phyloP scores from a whole-genome alignment of 1,139 yeast genomes.

The Meyerozyma elateridarum region DNA sequence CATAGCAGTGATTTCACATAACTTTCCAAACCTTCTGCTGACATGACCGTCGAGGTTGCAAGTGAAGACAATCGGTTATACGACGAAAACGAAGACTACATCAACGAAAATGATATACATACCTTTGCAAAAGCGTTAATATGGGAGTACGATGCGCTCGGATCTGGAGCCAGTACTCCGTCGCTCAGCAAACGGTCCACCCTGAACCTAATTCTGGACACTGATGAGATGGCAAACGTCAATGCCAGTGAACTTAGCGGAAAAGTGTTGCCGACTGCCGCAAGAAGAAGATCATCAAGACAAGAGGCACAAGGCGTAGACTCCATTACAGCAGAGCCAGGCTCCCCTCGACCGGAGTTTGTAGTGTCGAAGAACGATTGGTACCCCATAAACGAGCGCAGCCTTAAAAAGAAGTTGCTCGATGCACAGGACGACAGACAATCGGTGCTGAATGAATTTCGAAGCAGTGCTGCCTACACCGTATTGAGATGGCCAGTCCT shows the following conservation, averaged over 20 bases:
- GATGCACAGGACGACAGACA: constrained; percentile 9
- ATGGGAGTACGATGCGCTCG: constrained; percentile 30
- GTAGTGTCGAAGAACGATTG: constrained; percentile 64
- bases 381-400: constrained; percentile 48
- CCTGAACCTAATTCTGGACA: constrained; percentile 1
- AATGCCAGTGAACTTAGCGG: constrained; percentile 1
- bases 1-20: too few relatives aligned
- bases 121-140: constrained; percentile 38
- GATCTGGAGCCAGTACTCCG: background rate
- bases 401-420: constrained; percentile 3
- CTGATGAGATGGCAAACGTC: constrained; percentile 2
- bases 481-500: constrained; percentile 66
- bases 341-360: constrained; percentile 18
- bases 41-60: too few relatives aligned
- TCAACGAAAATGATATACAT: constrained; percentile 34
- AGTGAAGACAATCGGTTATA: constrained; percentile 14
- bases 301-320: constrained; percentile 1
- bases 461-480: constrained; percentile 46
- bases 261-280: background rate
- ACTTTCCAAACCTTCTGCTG: too few relatives aligned
- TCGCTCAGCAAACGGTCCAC: constrained; percentile 2
- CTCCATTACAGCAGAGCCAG: constrained; percentile 2
- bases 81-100: constrained; percentile 31
- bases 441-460: constrained; percentile 38
- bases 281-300: background rate